Evolutionary conservation across 768 basidiomycete species (phyloP), one percentile per base, ranked within the genome.

Genomic region (Glaciozyma martinii): DNA sequence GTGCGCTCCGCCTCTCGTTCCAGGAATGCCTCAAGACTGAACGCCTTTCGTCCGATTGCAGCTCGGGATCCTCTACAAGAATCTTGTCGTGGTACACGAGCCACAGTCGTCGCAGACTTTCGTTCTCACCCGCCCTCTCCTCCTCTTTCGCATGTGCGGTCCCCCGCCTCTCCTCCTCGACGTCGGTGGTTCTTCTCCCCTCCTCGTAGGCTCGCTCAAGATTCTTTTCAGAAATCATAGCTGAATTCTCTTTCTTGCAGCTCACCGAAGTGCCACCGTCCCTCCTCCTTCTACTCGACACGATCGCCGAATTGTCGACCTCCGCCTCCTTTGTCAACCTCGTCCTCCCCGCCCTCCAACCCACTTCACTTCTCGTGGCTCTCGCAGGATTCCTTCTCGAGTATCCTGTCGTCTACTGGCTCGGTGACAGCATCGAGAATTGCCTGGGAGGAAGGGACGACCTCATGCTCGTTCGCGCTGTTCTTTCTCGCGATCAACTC

Each of bases 321-420:
- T 23, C 47, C 1, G 7, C 27, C 16, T n/a, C 60, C 8, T 56
- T 60, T 29, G 23, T 62, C 21, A 6, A 33, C 18, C 57, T 65
- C 54, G 1, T 9, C 15, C 56, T 33, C 10, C n/a, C 27, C 37
- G 3, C 50, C 1, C 30, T 46, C 10, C 15, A 23, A 15, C 3
- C 42, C 43, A 47, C 67, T 55, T 53, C 27, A 43, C 32, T 18
- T 29, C 33, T 62, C 18, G 52, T 68, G 5, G n/a, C 52, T 2
- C 25, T 61, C 19, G 60, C 62, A 18, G 67, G 67, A 0, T 44
- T 40, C 42, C 54, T 65, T 5, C 53, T 68, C 44, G 67, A 68
- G 25, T 68, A 68, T 15, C 23, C 57, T 1, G 40, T 65, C 18
- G 57, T 54, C 0, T 68, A 68, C 61, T 27, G 30, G 23, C 4